A percentile compares a stretch with the other conserved stretches of the same genome.
phyloP scores from a whole-genome alignment of 805 yeast species.

The Cyberlindnera misumaiensis region DNA sequence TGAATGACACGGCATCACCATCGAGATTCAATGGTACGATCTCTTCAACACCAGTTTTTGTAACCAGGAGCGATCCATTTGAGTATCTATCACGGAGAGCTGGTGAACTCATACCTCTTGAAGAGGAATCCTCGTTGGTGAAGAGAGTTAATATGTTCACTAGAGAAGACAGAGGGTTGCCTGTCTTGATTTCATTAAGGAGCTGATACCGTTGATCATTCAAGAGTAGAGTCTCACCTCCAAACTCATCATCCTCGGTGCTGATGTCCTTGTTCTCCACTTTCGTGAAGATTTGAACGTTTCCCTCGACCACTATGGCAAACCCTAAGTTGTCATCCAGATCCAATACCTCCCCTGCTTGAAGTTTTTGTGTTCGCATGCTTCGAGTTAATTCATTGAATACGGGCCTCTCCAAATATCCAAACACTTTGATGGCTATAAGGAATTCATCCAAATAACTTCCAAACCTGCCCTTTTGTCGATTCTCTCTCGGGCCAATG shows the following conservation, averaged over 20 bases:
- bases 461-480: slow-evolving; percentile 37
- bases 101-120: slow-evolving; percentile 5
- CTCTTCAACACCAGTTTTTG: slow-evolving; percentile 3
- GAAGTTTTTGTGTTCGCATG: slow-evolving; percentile 82
- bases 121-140: slow-evolving; percentile 33
- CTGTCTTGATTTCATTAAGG: slow-evolving; percentile 73
- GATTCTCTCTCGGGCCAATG: slow-evolving; percentile 7
- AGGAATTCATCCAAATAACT: slow-evolving; percentile 85
- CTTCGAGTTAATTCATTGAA: slow-evolving; percentile 89
- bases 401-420: slow-evolving; percentile 83
- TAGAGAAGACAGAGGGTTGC: slow-evolving; percentile 79
- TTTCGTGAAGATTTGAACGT: slow-evolving; percentile 68
- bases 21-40: slow-evolving; percentile 17
- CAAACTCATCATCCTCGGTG: slow-evolving; percentile 18
- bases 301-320: slow-evolving; percentile 88
- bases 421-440: slow-evolving; percentile 88
- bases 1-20: not conserved
- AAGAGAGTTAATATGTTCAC: slow-evolving; percentile 75
- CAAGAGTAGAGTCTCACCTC: slow-evolving; percentile 33
- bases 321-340: slow-evolving; percentile 78
- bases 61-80: slow-evolving; percentile 1
- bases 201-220: slow-evolving; percentile 63
- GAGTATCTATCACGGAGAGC: slow-evolving; percentile 1
- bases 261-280: slow-evolving; percentile 27
- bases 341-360: slow-evolving; percentile 67